Percentiles rank a stretch among this genome's conserved stretches.
Conservation (phyloP, 306 rosid genomes). For the Vigna nakashimae region DNA sequence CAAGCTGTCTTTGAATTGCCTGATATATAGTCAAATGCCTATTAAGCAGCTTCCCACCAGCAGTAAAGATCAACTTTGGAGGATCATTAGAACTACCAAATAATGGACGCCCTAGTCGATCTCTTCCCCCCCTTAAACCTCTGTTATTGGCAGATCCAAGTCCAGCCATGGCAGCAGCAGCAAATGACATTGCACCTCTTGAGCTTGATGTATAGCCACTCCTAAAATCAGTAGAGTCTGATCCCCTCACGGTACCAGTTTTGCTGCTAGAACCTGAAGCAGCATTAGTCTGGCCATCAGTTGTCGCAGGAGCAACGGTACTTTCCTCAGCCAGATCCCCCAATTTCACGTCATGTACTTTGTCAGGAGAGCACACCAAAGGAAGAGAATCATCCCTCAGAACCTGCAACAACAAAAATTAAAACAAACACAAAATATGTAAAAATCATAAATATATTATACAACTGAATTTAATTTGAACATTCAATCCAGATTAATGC, state of each 20-base stretch:
- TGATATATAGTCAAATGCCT: constrained; percentile 95
- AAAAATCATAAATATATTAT: constrained; percentile 16
- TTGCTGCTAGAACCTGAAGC: constrained; percentile 95
- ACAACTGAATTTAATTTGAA: constrained; percentile 8
- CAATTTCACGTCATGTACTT: constrained; percentile 96
- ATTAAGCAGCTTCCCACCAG: constrained; percentile 93
- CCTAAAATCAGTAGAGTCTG: constrained; percentile 78
- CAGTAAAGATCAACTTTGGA: constrained; percentile 79
- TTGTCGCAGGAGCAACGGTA: constrained; percentile 64
- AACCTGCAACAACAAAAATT: constrained; percentile 58
- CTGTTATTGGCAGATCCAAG: constrained; percentile 87
- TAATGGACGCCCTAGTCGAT: constrained; percentile 79
- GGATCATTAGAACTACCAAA: constrained; percentile 77
- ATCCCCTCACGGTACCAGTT: constrained; percentile 72
- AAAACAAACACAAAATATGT: constrained; percentile 5
- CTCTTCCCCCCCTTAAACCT: constrained; percentile 90
- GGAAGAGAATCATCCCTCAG: constrained; percentile 95
- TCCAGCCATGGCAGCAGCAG: constrained; percentile 99
- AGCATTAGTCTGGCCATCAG: constrained; percentile 75
- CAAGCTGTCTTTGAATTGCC: constrained; percentile 95
- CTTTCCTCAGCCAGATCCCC: constrained; percentile 85
- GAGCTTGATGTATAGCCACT: constrained; percentile 76
- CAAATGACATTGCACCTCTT: constrained; percentile 96
- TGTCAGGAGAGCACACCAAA: constrained; percentile 87
- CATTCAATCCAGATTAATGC: not conserved